These are phyloP conservation scores for Madurella mycetomatis DNA, from an alignment of 2,329 filamentous ascomycete species.

Conservation along the genomic window DNA sequence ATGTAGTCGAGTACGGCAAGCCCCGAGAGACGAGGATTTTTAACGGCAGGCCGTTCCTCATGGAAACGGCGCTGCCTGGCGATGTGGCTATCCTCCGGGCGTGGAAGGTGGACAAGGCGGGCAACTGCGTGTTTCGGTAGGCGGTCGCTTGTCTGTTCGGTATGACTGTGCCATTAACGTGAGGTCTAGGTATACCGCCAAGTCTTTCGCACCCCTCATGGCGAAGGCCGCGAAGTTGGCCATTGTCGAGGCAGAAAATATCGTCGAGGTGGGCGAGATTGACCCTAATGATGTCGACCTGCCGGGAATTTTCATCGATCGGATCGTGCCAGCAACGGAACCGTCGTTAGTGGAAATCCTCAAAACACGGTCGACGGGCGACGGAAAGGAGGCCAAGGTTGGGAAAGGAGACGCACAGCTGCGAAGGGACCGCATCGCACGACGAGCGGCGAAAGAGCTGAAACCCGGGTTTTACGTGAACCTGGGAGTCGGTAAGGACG, in stretches of 20 bases:
- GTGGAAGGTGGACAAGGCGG: slow-evolving; percentile 69
- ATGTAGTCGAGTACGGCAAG: slow-evolving; percentile 58
- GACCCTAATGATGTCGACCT: slow-evolving; percentile 71
- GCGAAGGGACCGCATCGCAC: slow-evolving; percentile 67
- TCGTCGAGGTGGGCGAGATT: slow-evolving; percentile 70
- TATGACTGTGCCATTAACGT: slow-evolving; percentile 33
- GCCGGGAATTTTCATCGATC: slow-evolving; percentile 77
- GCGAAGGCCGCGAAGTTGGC: slow-evolving; percentile 73
- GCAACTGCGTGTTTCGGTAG: slow-evolving; percentile 67
- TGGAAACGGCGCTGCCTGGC: slow-evolving; percentile 71
- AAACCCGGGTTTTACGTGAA: slow-evolving; percentile 79
- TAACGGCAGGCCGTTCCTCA: slow-evolving; percentile 65
- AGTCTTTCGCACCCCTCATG: slow-evolving; percentile 71
- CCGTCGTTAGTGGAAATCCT: slow-evolving; percentile 69
- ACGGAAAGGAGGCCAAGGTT: slow-evolving; percentile 33
- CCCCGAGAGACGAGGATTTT: slow-evolving; percentile 70
- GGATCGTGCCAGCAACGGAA: slow-evolving; percentile 69
- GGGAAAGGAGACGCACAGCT: slow-evolving; percentile 44
- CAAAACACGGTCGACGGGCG: slow-evolving; percentile 48
- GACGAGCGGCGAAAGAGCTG: slow-evolving; percentile 73
- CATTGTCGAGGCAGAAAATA: slow-evolving; percentile 81
- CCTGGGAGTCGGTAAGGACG: slow-evolving; percentile 57
- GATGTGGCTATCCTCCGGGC: slow-evolving; percentile 75
- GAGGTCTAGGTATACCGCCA: slow-evolving; percentile 56
- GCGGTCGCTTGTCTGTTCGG: background rate